Percentiles rank a stretch among this genome's conserved stretches.
These are phyloP conservation scores for Penicillium hesseltinei DNA, from an alignment of 2,329 filamentous ascomycete species.

Conservation along the genomic window DNA sequence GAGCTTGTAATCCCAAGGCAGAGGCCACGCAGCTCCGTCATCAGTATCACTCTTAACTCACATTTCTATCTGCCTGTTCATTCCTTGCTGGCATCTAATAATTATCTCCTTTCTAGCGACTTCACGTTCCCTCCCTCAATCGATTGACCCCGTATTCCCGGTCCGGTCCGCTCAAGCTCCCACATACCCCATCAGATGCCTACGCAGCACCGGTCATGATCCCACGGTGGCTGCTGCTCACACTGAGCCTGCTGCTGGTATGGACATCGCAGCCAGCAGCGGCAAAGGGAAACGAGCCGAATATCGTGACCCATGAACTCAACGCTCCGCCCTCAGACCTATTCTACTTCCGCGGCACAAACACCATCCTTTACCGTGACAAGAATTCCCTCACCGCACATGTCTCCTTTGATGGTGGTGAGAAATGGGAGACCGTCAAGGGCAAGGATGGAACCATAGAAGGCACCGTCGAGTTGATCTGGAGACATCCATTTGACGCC, in stretches of 20 bases:
- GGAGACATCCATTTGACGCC: conserved; percentile 75
- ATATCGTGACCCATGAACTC: conserved; percentile 65
- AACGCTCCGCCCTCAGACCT: conserved; percentile 65
- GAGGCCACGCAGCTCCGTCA: conserved; percentile 30
- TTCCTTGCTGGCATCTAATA: not conserved
- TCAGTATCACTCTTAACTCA: conserved; percentile 1
- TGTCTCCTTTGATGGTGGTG: conserved; percentile 77
- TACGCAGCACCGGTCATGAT: conserved; percentile 37
- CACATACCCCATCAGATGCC: conserved; percentile 30
- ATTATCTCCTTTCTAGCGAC: not conserved
- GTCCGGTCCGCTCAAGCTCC: conserved; percentile 17
- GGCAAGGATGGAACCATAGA: conserved; percentile 55
- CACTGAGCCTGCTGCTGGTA: conserved; percentile 54
- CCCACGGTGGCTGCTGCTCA: conserved; percentile 47
- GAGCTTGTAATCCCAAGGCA: conserved; percentile 18
- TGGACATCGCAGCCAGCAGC: conserved; percentile 43
- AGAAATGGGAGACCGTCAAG: conserved; percentile 68
- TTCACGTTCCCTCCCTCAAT: not conserved
- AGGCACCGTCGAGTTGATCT: conserved; percentile 55
- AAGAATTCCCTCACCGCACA: conserved; percentile 63
- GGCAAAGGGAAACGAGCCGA: conserved; percentile 62
- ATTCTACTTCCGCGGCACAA: conserved; percentile 88
- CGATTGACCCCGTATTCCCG: conserved; percentile 10
- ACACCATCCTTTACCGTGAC: conserved; percentile 76
- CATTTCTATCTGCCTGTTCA: not conserved